These are phyloP conservation scores for Eucalyptus polybractea DNA, from an alignment of 345 rosid genomes.

Conservation along the genomic window DNA sequence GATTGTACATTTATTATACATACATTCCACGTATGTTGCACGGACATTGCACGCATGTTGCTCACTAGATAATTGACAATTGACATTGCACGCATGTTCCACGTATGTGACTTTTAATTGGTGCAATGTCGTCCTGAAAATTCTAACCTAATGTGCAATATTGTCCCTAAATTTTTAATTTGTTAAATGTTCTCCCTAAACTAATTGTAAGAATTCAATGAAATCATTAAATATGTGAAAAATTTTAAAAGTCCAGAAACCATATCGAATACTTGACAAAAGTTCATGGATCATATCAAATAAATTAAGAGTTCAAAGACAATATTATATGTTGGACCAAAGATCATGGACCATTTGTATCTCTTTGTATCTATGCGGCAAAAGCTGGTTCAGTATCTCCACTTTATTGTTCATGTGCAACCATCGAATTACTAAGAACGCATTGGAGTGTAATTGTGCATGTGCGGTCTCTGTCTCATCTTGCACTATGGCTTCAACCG, in stretches of 20 bases:
- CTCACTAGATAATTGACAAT: too few relatives aligned
- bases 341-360: too few relatives aligned
- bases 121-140: background rate
- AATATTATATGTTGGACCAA: background rate
- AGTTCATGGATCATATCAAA: background rate
- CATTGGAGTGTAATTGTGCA: too few relatives aligned
- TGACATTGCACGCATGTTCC: too few relatives aligned
- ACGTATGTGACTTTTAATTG: background rate
- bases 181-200: accelerated
- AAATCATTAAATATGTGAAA: background rate
- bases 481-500: too few relatives aligned
- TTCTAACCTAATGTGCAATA: background rate
- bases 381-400: too few relatives aligned
- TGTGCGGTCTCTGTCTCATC: too few relatives aligned
- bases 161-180: background rate
- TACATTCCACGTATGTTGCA: background rate
- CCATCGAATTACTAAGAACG: too few relatives aligned
- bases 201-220: background rate
- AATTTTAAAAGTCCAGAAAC: background rate
- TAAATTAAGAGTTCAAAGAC: background rate
- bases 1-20: too few relatives aligned
- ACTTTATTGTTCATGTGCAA: too few relatives aligned
- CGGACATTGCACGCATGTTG: too few relatives aligned
- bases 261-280: background rate
- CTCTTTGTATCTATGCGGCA: too few relatives aligned